A percentile compares a stretch with the other conserved stretches of the same genome.
These are phyloP conservation scores for Solanum chiquidenum DNA, from an alignment of 257 asterid species.

Conservation along the genomic window DNA sequence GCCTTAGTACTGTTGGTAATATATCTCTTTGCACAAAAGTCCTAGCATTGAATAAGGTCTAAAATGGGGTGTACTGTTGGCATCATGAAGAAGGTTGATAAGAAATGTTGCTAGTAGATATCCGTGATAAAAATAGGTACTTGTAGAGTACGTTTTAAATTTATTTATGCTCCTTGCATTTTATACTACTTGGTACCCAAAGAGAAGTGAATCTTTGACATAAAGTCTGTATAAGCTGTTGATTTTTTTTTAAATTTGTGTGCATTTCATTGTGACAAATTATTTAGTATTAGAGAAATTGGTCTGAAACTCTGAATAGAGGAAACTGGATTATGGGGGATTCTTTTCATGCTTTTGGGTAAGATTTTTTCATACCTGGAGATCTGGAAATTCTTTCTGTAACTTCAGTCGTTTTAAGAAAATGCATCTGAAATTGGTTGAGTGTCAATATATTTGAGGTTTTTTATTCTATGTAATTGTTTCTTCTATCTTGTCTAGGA, in stretches of 20 bases:
- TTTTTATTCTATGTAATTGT: not conserved
- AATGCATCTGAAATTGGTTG: not conserved
- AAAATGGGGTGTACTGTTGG: not conserved
- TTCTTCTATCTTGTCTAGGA: not conserved
- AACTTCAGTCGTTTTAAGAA: not conserved
- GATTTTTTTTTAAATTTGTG: not conserved
- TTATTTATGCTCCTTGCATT: not conserved
- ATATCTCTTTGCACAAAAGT: not conserved
- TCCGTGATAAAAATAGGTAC: not conserved
- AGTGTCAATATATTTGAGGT: not conserved
- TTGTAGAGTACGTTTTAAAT: not conserved
- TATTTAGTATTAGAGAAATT: not conserved
- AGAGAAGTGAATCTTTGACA: not conserved
- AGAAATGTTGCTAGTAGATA: not conserved
- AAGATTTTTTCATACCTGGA: not conserved
- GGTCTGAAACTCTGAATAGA: not conserved
- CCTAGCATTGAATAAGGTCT: not conserved
- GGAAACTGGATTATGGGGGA: not conserved
- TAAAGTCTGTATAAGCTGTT: not conserved
- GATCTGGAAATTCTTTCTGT: not conserved
- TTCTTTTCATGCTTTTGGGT: not conserved
- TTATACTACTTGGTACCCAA: not conserved
- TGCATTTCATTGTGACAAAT: not conserved
- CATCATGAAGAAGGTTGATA: not conserved
- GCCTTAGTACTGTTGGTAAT: not conserved